A percentile compares a stretch with the other conserved stretches of the same genome.
These are phyloP conservation scores for Solanum chiquidenum DNA, from an alignment of 257 asterid genomes.

Conservation along the genomic window DNA sequence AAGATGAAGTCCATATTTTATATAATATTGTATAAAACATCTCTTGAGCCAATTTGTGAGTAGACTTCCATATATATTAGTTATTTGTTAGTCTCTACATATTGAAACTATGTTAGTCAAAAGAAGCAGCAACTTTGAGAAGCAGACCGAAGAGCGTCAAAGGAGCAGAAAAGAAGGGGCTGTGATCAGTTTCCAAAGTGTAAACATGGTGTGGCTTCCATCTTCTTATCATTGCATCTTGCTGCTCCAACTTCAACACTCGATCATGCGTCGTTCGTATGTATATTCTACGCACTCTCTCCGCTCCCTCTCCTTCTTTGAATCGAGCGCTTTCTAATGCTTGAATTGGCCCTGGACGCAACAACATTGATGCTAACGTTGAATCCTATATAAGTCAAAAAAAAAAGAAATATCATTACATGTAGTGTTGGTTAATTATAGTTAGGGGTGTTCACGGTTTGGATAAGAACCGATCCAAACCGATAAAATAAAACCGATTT, in stretches of 20 bases:
- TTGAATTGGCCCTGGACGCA: slow-evolving; percentile 61
- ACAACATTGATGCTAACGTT: slow-evolving; percentile 48
- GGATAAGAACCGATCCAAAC: no score
- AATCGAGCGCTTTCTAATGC: slow-evolving; percentile 45
- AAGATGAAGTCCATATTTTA: no score
- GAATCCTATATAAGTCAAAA: slow-evolving; percentile 45
- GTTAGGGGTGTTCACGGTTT: no score
- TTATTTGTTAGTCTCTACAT: no score
- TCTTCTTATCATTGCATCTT: slow-evolving; percentile 59
- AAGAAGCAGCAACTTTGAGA: slow-evolving; percentile 40
- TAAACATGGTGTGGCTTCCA: slow-evolving; percentile 63
- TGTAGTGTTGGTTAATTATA: no score
- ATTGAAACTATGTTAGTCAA: neutral
- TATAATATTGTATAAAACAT: no score
- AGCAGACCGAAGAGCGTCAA: slow-evolving; percentile 45
- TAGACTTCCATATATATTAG: no score
- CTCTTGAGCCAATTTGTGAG: neutral
- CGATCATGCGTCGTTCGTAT: slow-evolving; percentile 44
- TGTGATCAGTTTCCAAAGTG: slow-evolving; percentile 69
- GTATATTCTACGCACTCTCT: slow-evolving; percentile 48
- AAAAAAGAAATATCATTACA: neutral
- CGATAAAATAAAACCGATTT: no score
- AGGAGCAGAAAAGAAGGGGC: slow-evolving; percentile 85
- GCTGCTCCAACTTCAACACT: slow-evolving; percentile 44
- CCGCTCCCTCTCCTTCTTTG: slow-evolving; percentile 5